These are phyloP conservation scores for barley (Hordeum vulgare) DNA, from an alignment of 176 grass and related monocot species.

Conservation along the genomic window MorexV3_pseudomolecules_assembly NC_058523.1:231550039-231550538, in stretches of 20 bases:
- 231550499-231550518: neutral
- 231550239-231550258: neutral
- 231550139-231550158: too few relatives aligned
- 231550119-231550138: too few relatives aligned
- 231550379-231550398: neutral
- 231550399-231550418: neutral
- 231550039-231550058: too few relatives aligned
- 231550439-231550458: neutral
- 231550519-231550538: neutral
- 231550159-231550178: neutral
- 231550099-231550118: too few relatives aligned
- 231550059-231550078: too few relatives aligned
- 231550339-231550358: too few relatives aligned
- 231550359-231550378: too few relatives aligned
- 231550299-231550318: too few relatives aligned
- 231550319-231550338: too few relatives aligned
- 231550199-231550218: neutral
- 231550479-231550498: neutral
- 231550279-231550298: neutral
- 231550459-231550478: conserved; percentile 1
- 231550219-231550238: neutral
- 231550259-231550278: neutral
- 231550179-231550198: neutral
- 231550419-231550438: neutral
- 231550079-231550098: too few relatives aligned